Percentiles rank a stretch among this genome's conserved stretches.
Evolutionary conservation across 192 early-diverging fungal species (phyloP).

Genomic region (Spinellus fusiger): DNA sequence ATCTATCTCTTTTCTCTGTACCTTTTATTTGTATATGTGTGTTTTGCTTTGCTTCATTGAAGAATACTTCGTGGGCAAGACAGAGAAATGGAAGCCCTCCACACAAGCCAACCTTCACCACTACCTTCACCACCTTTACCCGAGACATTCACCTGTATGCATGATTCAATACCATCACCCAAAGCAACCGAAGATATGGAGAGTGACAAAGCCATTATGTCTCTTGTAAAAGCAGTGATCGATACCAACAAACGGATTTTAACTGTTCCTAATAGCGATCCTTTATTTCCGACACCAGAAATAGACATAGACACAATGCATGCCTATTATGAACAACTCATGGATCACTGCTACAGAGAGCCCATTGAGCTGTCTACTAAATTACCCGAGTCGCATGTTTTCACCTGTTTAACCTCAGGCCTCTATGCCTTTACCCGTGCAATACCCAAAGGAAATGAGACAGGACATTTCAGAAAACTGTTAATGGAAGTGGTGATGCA

Average conservation of each 20-base stretch:
- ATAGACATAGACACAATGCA: constrained; percentile 15
- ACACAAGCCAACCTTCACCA: background rate
- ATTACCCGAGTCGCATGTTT: background rate
- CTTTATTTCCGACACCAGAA: constrained; percentile 21
- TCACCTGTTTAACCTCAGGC: constrained; percentile 24
- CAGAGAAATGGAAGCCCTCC: constrained; percentile 8
- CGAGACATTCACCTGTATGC: constrained; percentile 2
- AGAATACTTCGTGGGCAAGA: constrained; percentile 31
- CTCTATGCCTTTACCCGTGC: constrained; percentile 26
- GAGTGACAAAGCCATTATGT: constrained; percentile 12
- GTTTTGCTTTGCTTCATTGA: constrained; percentile 1
- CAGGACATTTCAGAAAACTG: constrained; percentile 23
- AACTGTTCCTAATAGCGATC: constrained; percentile 21
- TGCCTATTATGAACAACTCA: constrained; percentile 18
- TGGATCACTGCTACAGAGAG: constrained; percentile 14
- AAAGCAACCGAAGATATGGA: constrained; percentile 11
- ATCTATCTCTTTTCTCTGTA: background rate
- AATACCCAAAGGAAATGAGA: constrained; percentile 13
- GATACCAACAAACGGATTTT: constrained; percentile 30
- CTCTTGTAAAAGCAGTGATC: constrained; percentile 25
- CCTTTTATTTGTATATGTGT: background rate
- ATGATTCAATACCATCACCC: constrained; percentile 6
- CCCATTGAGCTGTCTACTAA: background rate
- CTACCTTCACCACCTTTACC: background rate
- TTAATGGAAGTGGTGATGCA: constrained; percentile 32